Base-by-base conservation (phyloP, 2,329 filamentous ascomycete genomes). In the Grosmannia huntii region DNA sequence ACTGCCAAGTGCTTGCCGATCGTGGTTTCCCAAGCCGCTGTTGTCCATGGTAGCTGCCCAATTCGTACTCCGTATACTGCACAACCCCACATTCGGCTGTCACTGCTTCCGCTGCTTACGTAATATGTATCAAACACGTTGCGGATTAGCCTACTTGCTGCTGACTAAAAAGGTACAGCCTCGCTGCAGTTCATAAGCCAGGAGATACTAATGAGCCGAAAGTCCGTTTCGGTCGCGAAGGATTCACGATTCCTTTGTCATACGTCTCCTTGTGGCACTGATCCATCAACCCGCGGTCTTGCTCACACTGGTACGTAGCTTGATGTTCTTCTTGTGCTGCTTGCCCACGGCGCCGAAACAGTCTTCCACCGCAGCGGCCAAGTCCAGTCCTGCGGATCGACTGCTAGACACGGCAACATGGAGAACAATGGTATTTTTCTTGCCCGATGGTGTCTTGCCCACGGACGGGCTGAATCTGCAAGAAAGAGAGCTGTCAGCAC, bases 401-500 rank as follows among this genome's bases (percentile, higher is more conserved):
- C 31, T 41, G 1, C 53, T 12, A 3, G 55, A 44, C 19, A 63
- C 57, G 2, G 44, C 31, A 0, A 62, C 56, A 12, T 31, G 7
- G 12, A 64, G 58, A 28, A 48, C 54, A 31, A 69, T 67, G 46
- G 65, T 68, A 27, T 69, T 66, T 62, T 71, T 71, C 58, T 68
- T 68, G 31, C 67, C 66, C 36, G 46, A 53, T 4, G 55, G 41
- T 14, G 57, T 53, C 16, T 48, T 41, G 19, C 23, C 31, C 58
- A 69, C 57, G 53, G 50, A 41, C 28, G 57, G 25, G 49, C 41
- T 48, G 14, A 54, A 58, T 23, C 60, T 60, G 46, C 16, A 55
- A 3, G n/a, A n/a, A 5, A 2, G 28, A 38, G 9, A n/a, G 52
- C 19, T n/a, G 50, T 36, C 19, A 36, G 16, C 7, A 51, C 41